phyloP scores from a whole-genome alignment of 2,329 filamentous ascomycete genomes.

The Fusarium virguliforme region DNA sequence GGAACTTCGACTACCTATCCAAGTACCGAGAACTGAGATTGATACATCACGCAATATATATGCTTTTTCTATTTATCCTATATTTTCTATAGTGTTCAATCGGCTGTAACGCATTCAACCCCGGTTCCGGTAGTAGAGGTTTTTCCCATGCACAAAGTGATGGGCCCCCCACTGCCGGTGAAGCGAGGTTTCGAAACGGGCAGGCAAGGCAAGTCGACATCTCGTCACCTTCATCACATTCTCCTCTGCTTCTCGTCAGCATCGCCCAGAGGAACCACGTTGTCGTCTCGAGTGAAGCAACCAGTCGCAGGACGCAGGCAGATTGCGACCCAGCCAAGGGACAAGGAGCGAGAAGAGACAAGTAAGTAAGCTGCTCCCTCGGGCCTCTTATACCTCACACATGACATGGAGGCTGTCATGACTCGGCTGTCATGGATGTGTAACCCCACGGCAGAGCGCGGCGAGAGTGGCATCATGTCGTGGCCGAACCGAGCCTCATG shows the following conservation, averaged over 20 bases:
- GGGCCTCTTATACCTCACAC: conserved; percentile 38
- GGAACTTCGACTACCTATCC: background rate
- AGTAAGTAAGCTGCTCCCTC: conserved; percentile 13
- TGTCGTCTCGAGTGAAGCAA: conserved; percentile 23
- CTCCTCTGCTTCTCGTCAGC: conserved; percentile 14
- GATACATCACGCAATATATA: background rate
- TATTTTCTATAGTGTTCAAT: background rate
- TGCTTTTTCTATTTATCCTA: background rate
- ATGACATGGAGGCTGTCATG: conserved; percentile 17
- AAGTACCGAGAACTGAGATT: background rate
- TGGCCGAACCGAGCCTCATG: conserved; percentile 43
- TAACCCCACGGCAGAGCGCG: conserved; percentile 29
- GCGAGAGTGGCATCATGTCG: conserved; percentile 36
- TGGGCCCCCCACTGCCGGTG: background rate
- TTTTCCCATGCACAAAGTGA: background rate
- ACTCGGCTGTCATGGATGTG: conserved; percentile 16
- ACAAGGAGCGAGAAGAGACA: conserved; percentile 12
- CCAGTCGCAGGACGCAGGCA: conserved; percentile 34
- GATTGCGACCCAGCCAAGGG: conserved; percentile 35
- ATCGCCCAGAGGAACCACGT: conserved; percentile 38
- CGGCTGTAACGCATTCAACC: background rate
- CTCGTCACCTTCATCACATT: conserved; percentile 23
- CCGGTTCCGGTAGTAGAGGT: background rate
- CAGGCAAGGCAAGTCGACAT: conserved; percentile 12
- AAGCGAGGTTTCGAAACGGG: conserved; percentile 7